Evolutionary conservation across 2,329 filamentous ascomycete genomes (phyloP).

Genomic region (Ceratocystis albifundus): DNA sequence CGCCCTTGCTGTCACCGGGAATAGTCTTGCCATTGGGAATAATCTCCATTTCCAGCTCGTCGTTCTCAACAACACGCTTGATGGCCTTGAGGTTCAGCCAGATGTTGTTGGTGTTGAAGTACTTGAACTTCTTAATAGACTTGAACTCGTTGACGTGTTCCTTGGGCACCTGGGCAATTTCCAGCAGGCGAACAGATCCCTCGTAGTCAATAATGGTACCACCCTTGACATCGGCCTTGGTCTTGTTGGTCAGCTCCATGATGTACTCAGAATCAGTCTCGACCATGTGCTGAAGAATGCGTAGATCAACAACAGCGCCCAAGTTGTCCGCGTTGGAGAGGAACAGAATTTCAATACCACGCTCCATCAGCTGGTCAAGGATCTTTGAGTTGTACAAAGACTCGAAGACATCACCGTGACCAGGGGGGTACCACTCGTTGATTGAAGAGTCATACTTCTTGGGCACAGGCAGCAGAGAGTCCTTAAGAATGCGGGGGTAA

Average conservation of each 20-base stretch:
- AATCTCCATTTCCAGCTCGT: conserved; percentile 98
- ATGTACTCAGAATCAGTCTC: conserved; percentile 96
- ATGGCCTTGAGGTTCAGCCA: conserved; percentile 97
- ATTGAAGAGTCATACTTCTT: conserved; percentile 80
- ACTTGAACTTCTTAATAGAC: conserved; percentile 99
- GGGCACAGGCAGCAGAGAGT: conserved; percentile 90
- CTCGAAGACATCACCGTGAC: conserved; percentile 99
- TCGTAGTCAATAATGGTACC: conserved; percentile 99
- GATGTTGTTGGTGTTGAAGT: conserved; percentile 99
- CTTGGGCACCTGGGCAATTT: conserved; percentile 98
- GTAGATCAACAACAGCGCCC: conserved; percentile 91
- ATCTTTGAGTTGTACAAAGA: conserved; percentile 98
- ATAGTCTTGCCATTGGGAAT: conserved; percentile 99
- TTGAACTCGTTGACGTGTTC: conserved; percentile 99
- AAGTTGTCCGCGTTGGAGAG: conserved; percentile 98
- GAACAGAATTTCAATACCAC: conserved; percentile 96
- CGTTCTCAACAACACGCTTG: conserved; percentile 97
- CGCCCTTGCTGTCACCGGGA: conserved; percentile 97
- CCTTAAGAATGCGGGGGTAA: conserved; percentile 96
- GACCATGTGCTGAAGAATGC: conserved; percentile 98
- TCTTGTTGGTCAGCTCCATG: conserved; percentile 99
- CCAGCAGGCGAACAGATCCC: conserved; percentile 86
- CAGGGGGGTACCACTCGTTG: conserved; percentile 96
- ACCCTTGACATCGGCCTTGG: conserved; percentile 99
- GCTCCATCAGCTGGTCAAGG: conserved; percentile 88